A percentile compares a stretch with the other conserved stretches of the same genome.
Conservation (phyloP, 441 rosid species). For the Gossypium gossypioides region DNA sequence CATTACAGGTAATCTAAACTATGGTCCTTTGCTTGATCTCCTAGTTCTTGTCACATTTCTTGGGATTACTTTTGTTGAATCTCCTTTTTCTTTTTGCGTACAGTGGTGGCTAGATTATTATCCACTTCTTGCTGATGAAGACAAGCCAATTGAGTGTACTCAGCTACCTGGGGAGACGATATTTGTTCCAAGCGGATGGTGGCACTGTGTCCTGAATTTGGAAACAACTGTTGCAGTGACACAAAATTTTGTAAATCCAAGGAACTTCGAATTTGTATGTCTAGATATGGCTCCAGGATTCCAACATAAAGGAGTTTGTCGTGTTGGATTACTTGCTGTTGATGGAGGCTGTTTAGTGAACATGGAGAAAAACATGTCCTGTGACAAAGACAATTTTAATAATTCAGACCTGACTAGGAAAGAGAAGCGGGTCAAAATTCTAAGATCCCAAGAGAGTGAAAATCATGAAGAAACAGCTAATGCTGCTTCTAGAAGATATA, state of each 20-base stretch:
- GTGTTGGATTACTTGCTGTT: conserved; percentile 85
- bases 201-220: conserved; percentile 91
- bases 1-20: conserved; percentile 60
- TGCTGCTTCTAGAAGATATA: conserved; percentile 26
- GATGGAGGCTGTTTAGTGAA: conserved; percentile 39
- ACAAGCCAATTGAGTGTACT: conserved; percentile 93
- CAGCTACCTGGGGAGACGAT: conserved; percentile 89
- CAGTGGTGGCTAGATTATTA: conserved; percentile 99
- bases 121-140: conserved; percentile 82
- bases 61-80: conserved; percentile 6
- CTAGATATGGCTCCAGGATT: conserved; percentile 97
- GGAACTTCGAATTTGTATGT: conserved; percentile 79
- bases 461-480: conserved; percentile 25
- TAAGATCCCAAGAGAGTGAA: conserved; percentile 27
- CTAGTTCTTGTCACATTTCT: conserved; percentile 2
- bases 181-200: conserved; percentile 97
- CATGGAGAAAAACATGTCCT: conserved; percentile 21
- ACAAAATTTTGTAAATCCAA: conserved; percentile 80
- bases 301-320: conserved; percentile 86
- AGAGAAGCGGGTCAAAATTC: conserved; percentile 60
- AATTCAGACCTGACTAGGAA: conserved; percentile 62
- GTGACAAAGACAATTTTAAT: conserved; percentile 31
- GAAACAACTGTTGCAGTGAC: conserved; percentile 88
- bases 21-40: conserved; percentile 12
- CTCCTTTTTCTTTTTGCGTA: neutral